Conservation (phyloP, 768 basidiomycete genomes). For the Exidia glandulosa region DNA sequence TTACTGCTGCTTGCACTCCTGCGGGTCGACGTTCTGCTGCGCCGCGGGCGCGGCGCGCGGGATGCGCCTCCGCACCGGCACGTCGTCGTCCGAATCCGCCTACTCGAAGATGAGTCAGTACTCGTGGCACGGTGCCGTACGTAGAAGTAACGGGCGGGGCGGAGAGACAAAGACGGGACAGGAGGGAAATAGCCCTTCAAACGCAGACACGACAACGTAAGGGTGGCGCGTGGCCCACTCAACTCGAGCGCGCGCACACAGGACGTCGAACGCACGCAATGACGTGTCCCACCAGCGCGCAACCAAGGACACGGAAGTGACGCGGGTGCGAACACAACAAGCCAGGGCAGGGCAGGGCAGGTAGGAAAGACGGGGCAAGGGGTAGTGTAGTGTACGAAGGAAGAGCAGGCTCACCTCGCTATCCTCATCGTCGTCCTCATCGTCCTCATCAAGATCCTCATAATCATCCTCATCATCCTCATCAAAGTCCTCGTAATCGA, state of each 20-base stretch:
- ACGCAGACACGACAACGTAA: too few species aligned
- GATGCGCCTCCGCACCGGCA: slow-evolving; percentile 45
- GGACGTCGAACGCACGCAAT: too few species aligned
- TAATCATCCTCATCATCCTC: slow-evolving; percentile 36
- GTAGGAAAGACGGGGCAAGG: background rate
- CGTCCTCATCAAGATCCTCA: slow-evolving; percentile 41
- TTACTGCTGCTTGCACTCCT: slow-evolving; percentile 93
- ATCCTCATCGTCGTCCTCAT: slow-evolving; percentile 21
- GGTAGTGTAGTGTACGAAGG: slow-evolving; percentile 5
- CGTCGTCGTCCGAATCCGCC: slow-evolving; percentile 63
- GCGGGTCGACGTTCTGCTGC: slow-evolving; percentile 46
- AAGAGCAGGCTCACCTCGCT: slow-evolving; percentile 36
- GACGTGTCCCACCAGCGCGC: too few species aligned
- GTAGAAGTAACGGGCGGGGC: background rate
- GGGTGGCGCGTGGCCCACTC: too few species aligned
- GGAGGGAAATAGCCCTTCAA: too few species aligned
- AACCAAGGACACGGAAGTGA: too few species aligned
- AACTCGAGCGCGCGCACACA: too few species aligned
- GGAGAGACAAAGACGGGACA: background rate
- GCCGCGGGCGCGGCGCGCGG: slow-evolving; percentile 30
- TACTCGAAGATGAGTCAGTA: slow-evolving; percentile 16
- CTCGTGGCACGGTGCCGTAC: background rate
- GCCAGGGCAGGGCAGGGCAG: background rate
- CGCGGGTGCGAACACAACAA: background rate
- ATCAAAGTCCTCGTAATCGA: slow-evolving; percentile 51